Percentiles rank a stretch among this genome's conserved stretches.
Evolutionary conservation across 257 asterid genomes (phyloP).

Genomic region (Ilex asprella): DNA sequence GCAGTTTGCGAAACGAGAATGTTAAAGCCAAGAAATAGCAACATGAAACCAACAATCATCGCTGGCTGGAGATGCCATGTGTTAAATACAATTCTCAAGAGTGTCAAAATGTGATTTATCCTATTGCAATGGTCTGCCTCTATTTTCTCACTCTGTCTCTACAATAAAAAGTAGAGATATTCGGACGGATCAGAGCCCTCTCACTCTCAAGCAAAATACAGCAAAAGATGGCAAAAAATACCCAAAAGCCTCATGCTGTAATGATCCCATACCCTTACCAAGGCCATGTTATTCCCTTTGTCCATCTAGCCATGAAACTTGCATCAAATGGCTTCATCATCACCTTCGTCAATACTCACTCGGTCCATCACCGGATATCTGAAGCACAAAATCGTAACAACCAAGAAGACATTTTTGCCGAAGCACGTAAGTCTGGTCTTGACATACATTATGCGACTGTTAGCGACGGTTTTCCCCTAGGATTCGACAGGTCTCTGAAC

Average conservation of each 20-base stretch:
- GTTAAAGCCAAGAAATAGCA: too few species aligned
- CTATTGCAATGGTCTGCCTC: too few species aligned
- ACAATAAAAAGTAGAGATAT: too few species aligned
- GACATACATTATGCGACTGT: conserved; percentile 28
- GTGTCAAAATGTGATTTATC: too few species aligned
- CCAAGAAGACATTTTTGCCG: conserved; percentile 16
- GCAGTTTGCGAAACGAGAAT: too few species aligned
- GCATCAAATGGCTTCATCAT: conserved; percentile 33
- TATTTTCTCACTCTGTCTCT: too few species aligned
- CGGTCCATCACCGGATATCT: conserved; percentile 26
- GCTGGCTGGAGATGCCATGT: too few species aligned
- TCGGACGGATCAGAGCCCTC: neutral
- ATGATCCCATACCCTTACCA: conserved; percentile 34
- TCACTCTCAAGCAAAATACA: neutral
- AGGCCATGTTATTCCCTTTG: conserved; percentile 37
- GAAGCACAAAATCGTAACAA: conserved; percentile 4
- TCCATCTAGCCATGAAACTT: conserved; percentile 30
- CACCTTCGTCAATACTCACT: conserved; percentile 35
- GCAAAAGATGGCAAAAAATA: conserved; percentile 9
- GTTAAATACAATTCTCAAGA: too few species aligned
- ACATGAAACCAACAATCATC: too few species aligned
- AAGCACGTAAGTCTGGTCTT: conserved; percentile 23
- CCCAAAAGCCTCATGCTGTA: conserved; percentile 23
- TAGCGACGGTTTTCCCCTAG: conserved; percentile 31
- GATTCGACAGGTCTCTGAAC: conserved; percentile 30